Base-by-base conservation (phyloP, 2,329 filamentous ascomycete genomes). In the Penicillium sclerotigenum region DNA sequence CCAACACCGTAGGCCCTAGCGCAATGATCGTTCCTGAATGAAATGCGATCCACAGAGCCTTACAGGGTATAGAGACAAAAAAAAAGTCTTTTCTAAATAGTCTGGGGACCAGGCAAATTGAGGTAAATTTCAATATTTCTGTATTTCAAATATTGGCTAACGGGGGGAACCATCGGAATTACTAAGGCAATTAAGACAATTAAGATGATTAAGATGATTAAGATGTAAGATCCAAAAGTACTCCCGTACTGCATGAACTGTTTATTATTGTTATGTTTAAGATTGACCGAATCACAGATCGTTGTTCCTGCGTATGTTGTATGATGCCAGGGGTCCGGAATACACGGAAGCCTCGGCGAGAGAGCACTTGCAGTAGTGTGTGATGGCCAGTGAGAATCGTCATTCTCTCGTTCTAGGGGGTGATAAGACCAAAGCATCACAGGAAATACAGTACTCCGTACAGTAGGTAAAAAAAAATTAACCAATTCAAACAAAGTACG, bases 251-350 rank as follows among this genome's bases (percentile, higher is more conserved):
- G 13, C 26, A 18, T 22, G 18, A 18, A 18, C 13, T 16, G 38
- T 43, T 14, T 41, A 26, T 45, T 31, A 45, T 45, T 46, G 18
- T 45, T 43, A 28, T 45, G 41, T 20, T 16, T 16, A 46, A 33
- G 29, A 24, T 31, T n/a, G 16, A 18, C 24, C 24, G 24, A 45
- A 45, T 45, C 28, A 22, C 7, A 3, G 13, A 47, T 45, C 14
- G 26, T 20, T 24, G 42, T 64, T 57, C 62, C 61, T 61, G 62
- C 59, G 54, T 43, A 57, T 54, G 57, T 65, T 58, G 54, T 43
- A 57, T 54, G 57, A 66, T 58, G 64, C 62, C 55, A 66, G 63
- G 64, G 59, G 62, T 42, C 48, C 38, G 56, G 50, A 57, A 54
- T 14, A 18, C 45, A 38, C 46, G 40, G 43, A 43, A 36, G 24